phyloP scores from a whole-genome alignment of 768 basidiomycete species.

The Suillus decipiens region DNA sequence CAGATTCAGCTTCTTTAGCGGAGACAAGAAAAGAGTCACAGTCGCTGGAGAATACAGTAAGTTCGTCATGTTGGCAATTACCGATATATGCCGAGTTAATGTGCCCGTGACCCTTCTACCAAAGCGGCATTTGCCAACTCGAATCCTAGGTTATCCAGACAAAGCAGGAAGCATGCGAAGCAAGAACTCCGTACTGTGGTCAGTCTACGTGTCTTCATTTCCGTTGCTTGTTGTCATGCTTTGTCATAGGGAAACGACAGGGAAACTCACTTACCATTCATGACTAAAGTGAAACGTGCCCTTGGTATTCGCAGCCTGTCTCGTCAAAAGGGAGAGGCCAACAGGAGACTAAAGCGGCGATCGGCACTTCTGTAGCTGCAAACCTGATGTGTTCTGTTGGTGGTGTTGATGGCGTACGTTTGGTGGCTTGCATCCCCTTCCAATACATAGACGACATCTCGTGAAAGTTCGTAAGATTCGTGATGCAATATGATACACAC shows the following conservation, averaged over 20 bases:
- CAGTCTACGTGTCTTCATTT: constrained; percentile 19
- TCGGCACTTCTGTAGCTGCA: background rate
- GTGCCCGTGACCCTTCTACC: constrained; percentile 25
- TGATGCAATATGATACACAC: constrained; percentile 26
- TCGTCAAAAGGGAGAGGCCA: constrained; percentile 19
- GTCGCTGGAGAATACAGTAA: constrained; percentile 52
- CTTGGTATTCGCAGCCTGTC: constrained; percentile 53
- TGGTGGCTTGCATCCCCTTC: background rate
- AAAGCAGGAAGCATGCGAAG: constrained; percentile 49
- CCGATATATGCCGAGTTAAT: constrained; percentile 4
- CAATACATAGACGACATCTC: constrained; percentile 5
- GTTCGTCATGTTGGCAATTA: constrained; percentile 18
- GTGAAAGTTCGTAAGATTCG: constrained; percentile 14
- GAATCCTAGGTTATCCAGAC: constrained; percentile 47
- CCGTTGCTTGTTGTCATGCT: constrained; percentile 8
- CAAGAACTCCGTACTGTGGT: constrained; percentile 49
- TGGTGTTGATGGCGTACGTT: background rate
- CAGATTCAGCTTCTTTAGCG: constrained; percentile 18
- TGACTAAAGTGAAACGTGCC: constrained; percentile 52
- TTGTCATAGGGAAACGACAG: constrained; percentile 40
- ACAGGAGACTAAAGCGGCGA: background rate
- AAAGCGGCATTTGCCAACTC: constrained; percentile 46
- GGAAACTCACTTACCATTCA: constrained; percentile 47
- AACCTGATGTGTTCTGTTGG: background rate
- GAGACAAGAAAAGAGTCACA: constrained; percentile 46